Conservation (phyloP, 371 early-diverging fungal genomes). For the Mucor saturninus region DNA sequence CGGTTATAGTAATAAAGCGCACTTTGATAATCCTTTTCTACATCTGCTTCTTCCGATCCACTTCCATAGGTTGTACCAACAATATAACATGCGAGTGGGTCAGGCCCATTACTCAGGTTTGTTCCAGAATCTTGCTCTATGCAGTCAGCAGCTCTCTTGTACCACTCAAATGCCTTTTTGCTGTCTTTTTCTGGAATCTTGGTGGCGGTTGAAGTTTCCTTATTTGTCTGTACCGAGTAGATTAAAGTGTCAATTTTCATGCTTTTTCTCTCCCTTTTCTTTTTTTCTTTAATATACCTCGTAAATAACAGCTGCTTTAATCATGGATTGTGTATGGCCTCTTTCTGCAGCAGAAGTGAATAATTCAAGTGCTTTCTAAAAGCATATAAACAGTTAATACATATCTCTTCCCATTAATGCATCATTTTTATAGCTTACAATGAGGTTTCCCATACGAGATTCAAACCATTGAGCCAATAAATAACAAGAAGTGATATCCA, state of each 20-base stretch:
- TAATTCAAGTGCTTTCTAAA: slow-evolving; percentile 47
- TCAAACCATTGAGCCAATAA: slow-evolving; percentile 54
- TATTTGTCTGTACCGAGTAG: not conserved
- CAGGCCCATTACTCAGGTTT: slow-evolving; percentile 41
- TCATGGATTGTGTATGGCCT: slow-evolving; percentile 51
- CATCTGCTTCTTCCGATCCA: slow-evolving; percentile 45
- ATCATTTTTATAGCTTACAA: slow-evolving; percentile 34
- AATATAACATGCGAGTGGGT: slow-evolving; percentile 50
- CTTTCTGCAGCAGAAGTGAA: slow-evolving; percentile 49
- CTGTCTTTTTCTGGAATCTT: slow-evolving; percentile 36
- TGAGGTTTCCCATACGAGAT: slow-evolving; percentile 40
- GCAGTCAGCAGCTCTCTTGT: slow-evolving; percentile 51
- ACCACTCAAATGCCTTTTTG: slow-evolving; percentile 53
- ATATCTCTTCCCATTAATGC: not conserved
- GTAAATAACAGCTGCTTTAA: slow-evolving; percentile 49
- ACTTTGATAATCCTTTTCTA: slow-evolving; percentile 48
- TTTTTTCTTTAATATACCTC: slow-evolving; percentile 28
- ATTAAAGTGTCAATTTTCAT: not conserved
- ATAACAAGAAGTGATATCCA: slow-evolving; percentile 57
- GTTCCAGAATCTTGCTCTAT: slow-evolving; percentile 30
- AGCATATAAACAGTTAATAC: not conserved
- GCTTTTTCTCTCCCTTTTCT: not conserved
- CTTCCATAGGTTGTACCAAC: slow-evolving; percentile 52
- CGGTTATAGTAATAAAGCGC: slow-evolving; percentile 52
- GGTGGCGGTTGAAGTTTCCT: slow-evolving; percentile 10